phyloP scores from a whole-genome alignment of 768 basidiomycete genomes.

The Omphalotus guepiniiformis region DNA sequence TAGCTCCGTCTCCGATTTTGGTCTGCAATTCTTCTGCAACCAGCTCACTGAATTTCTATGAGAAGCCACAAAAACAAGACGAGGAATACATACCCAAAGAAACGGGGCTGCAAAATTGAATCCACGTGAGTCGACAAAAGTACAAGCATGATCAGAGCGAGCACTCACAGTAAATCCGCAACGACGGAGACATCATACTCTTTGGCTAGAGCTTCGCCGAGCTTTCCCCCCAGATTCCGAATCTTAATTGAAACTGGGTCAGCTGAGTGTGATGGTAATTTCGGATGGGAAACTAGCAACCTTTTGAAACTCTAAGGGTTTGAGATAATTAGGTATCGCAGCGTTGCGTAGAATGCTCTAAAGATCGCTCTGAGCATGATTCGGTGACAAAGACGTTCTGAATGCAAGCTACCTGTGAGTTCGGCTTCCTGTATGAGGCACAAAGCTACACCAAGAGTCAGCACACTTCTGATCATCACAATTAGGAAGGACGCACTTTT shows the following conservation, averaged over 20 bases:
- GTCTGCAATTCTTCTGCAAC: slow-evolving; percentile 67
- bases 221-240: slow-evolving; percentile 90
- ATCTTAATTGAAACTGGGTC: slow-evolving; percentile 50
- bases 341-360: slow-evolving; percentile 82
- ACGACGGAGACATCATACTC: slow-evolving; percentile 90
- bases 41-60: slow-evolving; percentile 15
- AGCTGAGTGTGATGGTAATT: neutral
- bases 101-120: slow-evolving; percentile 38
- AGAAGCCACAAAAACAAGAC: neutral
- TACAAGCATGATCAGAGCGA: neutral
- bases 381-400: neutral
- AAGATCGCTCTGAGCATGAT: slow-evolving; percentile 1
- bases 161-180: slow-evolving; percentile 79
- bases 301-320: slow-evolving; percentile 86
- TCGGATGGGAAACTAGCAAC: slow-evolving; percentile 28
- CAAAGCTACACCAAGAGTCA: slow-evolving; percentile 51
- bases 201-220: slow-evolving; percentile 81
- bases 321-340: slow-evolving; percentile 81
- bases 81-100: slow-evolving; percentile 42
- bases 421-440: slow-evolving; percentile 90
- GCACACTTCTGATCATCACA: slow-evolving; percentile 1
- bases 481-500: slow-evolving; percentile 51
- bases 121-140: neutral
- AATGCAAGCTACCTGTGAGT: slow-evolving; percentile 60
- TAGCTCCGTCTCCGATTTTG: slow-evolving; percentile 75